Conservation (phyloP, 345 rosid species). For the Sisymbrium altissimum region DNA sequence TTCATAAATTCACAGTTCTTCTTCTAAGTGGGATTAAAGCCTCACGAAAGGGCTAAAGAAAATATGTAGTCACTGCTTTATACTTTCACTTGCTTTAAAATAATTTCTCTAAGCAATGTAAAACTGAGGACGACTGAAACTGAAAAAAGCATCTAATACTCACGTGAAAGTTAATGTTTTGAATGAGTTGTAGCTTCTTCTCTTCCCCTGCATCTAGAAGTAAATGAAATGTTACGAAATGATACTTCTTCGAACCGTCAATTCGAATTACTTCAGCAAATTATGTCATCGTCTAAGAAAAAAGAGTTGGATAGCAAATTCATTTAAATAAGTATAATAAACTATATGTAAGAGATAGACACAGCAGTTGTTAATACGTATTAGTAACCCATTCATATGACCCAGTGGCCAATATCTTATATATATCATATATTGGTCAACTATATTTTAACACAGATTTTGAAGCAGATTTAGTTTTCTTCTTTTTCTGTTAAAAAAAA, state of each 20-base stretch:
- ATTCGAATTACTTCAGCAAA: background rate
- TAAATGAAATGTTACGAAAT: too few relatives aligned
- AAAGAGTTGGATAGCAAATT: background rate
- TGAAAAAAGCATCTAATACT: background rate
- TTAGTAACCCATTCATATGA: background rate
- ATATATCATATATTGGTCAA: too few relatives aligned
- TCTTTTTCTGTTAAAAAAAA: too few relatives aligned
- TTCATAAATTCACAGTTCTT: background rate
- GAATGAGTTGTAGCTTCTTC: background rate
- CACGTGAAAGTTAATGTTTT: background rate
- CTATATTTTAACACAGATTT: too few relatives aligned
- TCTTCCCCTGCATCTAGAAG: background rate
- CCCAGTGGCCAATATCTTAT: background rate
- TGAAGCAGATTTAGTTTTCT: too few relatives aligned
- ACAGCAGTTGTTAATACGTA: background rate
- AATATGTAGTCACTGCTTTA: background rate
- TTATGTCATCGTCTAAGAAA: too few relatives aligned
- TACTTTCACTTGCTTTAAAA: background rate
- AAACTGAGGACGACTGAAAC: background rate
- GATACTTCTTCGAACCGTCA: too few relatives aligned
- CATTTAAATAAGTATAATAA: background rate
- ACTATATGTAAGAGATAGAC: background rate
- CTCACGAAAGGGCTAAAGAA: background rate
- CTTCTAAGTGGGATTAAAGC: background rate
- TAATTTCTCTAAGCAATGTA: background rate